phyloP scores from a whole-genome alignment of 352 stramenopile species.

The Phytophthora multivora region DNA sequence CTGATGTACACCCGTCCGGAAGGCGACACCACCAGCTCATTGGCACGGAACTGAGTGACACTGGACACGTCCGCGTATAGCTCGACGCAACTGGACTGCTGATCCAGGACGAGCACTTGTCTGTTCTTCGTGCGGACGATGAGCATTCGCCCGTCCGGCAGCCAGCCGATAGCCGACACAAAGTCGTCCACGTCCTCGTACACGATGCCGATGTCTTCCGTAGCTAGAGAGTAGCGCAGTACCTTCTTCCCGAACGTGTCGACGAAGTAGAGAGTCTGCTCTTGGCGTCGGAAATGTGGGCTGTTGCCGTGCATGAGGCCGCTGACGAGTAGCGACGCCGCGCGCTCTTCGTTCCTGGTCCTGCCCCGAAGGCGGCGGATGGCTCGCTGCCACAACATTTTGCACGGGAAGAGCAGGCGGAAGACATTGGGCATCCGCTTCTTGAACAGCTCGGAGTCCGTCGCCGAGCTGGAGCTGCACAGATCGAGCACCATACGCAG shows the following conservation, averaged over 20 bases:
- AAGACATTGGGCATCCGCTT: slow-evolving; percentile 25
- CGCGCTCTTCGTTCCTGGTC: slow-evolving; percentile 27
- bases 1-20: slow-evolving; percentile 56
- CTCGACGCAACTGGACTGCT: slow-evolving; percentile 25
- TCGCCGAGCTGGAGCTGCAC: neutral
- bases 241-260: slow-evolving; percentile 64
- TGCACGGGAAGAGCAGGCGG: slow-evolving; percentile 27
- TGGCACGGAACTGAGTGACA: slow-evolving; percentile 55
- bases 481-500: slow-evolving; percentile 11
- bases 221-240: slow-evolving; percentile 51
- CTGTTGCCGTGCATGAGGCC: slow-evolving; percentile 60
- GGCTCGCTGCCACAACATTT: slow-evolving; percentile 32
- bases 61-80: slow-evolving; percentile 59
- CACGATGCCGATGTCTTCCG: slow-evolving; percentile 40
- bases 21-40: slow-evolving; percentile 58
- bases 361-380: slow-evolving; percentile 12
- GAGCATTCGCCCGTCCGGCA: slow-evolving; percentile 53
- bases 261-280: slow-evolving; percentile 67
- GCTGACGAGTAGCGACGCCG: slow-evolving; percentile 36
- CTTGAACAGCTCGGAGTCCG: slow-evolving; percentile 30
- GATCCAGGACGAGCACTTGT: slow-evolving; percentile 53
- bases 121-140: slow-evolving; percentile 36
- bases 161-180: slow-evolving; percentile 60
- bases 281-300: slow-evolving; percentile 55
- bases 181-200: slow-evolving; percentile 52